A percentile compares a stretch with the other conserved stretches of the same genome.
Evolutionary conservation across 805 yeast genomes (phyloP).

Genomic region (Myxozyma vanderwaltii): DNA sequence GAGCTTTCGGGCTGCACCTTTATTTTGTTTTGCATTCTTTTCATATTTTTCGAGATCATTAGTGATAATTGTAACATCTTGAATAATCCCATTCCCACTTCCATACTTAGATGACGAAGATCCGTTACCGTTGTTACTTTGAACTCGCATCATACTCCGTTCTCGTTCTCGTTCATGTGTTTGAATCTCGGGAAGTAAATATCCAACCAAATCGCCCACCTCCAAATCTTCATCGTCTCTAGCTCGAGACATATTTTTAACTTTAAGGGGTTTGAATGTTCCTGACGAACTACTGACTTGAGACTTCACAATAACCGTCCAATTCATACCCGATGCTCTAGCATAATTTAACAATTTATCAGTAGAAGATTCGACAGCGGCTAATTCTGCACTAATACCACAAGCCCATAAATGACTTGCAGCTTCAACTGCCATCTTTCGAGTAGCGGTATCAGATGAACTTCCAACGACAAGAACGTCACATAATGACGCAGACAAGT

Average conservation of each 20-base stretch:
- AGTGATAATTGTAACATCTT: conserved; percentile 66
- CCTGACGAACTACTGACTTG: conserved; percentile 36
- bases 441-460: conserved; percentile 57
- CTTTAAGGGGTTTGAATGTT: conserved; percentile 73
- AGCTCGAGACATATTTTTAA: conserved; percentile 62
- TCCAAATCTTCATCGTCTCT: conserved; percentile 73
- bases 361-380: conserved; percentile 47
- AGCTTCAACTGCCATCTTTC: conserved; percentile 64
- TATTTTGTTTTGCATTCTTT: conserved; percentile 72
- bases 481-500: conserved; percentile 37
- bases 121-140: neutral
- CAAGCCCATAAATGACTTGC: conserved; percentile 68
- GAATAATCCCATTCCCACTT: conserved; percentile 37
- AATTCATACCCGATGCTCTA: conserved; percentile 66
- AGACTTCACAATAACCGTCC: conserved; percentile 79
- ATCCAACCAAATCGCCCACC: conserved; percentile 60
- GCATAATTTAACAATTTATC: conserved; percentile 68
- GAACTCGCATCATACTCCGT: neutral
- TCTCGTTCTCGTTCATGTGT: conserved; percentile 32
- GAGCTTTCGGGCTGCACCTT: conserved; percentile 61
- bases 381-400: conserved; percentile 77
- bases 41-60: conserved; percentile 69
- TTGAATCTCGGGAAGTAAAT: conserved; percentile 45
- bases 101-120: neutral
- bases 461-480: conserved; percentile 60